Percentiles rank a stretch among this genome's conserved stretches.
Evolutionary conservation across 2,329 filamentous ascomycete genomes (phyloP).

Genomic region (Ophiostoma ips): DNA sequence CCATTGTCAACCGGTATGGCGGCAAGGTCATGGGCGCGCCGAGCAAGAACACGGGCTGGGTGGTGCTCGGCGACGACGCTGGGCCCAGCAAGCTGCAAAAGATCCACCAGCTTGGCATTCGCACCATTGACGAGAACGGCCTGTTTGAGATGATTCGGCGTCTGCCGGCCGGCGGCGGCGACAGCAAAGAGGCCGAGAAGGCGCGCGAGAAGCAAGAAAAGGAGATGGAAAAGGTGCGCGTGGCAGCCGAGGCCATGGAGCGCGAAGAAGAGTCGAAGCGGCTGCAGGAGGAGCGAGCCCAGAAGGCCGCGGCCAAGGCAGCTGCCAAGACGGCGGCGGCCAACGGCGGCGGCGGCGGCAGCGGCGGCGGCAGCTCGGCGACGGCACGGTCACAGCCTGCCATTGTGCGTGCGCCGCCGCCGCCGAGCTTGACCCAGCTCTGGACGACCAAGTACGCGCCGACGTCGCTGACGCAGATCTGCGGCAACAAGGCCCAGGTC

Average conservation of each 20-base stretch:
- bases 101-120: conserved; percentile 66
- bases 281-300: conserved; percentile 38
- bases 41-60: conserved; percentile 86
- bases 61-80: conserved; percentile 81
- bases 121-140: conserved; percentile 88
- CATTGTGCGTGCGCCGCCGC: conserved; percentile 22
- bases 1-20: conserved; percentile 81
- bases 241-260: conserved; percentile 76
- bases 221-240: conserved; percentile 69
- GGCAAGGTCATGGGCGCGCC: conserved; percentile 78
- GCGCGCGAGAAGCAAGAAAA: conserved; percentile 71
- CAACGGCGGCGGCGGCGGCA: conserved; percentile 1
- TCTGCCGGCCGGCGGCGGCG: conserved; percentile 75
- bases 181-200: conserved; percentile 76
- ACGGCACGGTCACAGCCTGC: not conserved
- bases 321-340: conserved; percentile 15
- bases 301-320: conserved; percentile 35
- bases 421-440: conserved; percentile 39
- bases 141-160: conserved; percentile 71
- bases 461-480: conserved; percentile 71
- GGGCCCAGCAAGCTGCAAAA: conserved; percentile 86
- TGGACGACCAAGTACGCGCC: conserved; percentile 97
- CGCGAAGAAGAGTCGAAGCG: conserved; percentile 56
- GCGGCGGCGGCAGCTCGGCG: not conserved
- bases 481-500: conserved; percentile 82